A percentile compares a stretch with the other conserved stretches of the same genome.
Conservation (phyloP, 129 eudicot species). For the Sambucus nigra region DNA sequence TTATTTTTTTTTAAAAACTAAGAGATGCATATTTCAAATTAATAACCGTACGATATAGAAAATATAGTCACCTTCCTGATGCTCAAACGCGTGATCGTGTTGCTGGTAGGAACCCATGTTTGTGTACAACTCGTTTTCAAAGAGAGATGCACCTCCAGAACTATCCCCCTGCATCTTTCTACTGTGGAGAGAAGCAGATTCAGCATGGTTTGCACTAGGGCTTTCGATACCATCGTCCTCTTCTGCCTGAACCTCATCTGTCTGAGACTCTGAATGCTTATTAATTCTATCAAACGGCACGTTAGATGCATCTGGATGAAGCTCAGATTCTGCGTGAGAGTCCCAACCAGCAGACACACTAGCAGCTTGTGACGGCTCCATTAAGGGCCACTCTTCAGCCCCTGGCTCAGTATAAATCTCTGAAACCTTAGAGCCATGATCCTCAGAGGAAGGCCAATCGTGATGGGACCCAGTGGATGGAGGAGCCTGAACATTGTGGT, state of each 20-base stretch:
- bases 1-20: no score
- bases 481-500: slow-evolving; percentile 20
- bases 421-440: slow-evolving; percentile 12
- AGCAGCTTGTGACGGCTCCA: slow-evolving; percentile 50
- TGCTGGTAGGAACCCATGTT: slow-evolving; percentile 45
- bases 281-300: slow-evolving; percentile 26
- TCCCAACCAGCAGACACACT: slow-evolving; percentile 25
- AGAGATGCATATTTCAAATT: no score
- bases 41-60: no score
- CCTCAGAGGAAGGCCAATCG: slow-evolving; percentile 7
- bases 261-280: slow-evolving; percentile 29
- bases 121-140: slow-evolving; percentile 34
- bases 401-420: slow-evolving; percentile 25
- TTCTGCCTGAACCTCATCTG: slow-evolving; percentile 38
- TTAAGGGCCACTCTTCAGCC: slow-evolving; percentile 72
- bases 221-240: slow-evolving; percentile 44
- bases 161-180: slow-evolving; percentile 13
- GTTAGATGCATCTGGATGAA: slow-evolving; percentile 31
- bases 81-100: slow-evolving; percentile 36
- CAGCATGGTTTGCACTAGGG: slow-evolving; percentile 19
- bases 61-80: slow-evolving; percentile 49
- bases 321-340: slow-evolving; percentile 37
- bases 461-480: background rate
- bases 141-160: slow-evolving; percentile 42
- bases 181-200: background rate